Evolutionary conservation across 169 alveolate species (phyloP).

Genomic region (Plasmodium ovale): DNA sequence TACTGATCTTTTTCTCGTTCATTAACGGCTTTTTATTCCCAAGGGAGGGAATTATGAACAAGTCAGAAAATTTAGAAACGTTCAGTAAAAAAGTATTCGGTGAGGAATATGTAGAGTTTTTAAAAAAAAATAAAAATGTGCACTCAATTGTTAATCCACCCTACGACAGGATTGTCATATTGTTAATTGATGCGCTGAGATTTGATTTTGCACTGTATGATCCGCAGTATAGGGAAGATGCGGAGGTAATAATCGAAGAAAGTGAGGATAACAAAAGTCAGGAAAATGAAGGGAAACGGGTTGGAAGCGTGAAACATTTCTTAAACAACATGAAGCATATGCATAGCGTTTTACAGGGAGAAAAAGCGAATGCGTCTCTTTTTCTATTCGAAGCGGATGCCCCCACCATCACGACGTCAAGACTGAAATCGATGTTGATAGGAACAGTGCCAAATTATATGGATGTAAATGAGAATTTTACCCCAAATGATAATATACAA

Average conservation of each 20-base stretch:
- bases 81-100: conserved; percentile 68
- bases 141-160: conserved; percentile 76
- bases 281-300: not conserved
- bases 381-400: conserved; percentile 79
- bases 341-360: conserved; percentile 70
- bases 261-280: not conserved
- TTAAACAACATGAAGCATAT: conserved; percentile 77
- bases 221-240: conserved; percentile 59
- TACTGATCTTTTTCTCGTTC: conserved; percentile 32
- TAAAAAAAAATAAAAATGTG: conserved; percentile 28
- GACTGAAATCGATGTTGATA: conserved; percentile 76
- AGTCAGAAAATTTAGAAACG: conserved; percentile 42
- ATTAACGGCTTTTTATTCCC: conserved; percentile 68
- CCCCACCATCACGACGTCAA: conserved; percentile 81
- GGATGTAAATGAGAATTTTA: conserved; percentile 62
- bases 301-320: conserved; percentile 31
- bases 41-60: conserved; percentile 34
- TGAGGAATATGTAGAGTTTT: conserved; percentile 52
- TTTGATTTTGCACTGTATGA: conserved; percentile 82
- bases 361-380: conserved; percentile 60
- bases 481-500: conserved; percentile 24
- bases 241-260: conserved; percentile 11
- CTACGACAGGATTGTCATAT: conserved; percentile 62
- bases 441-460: conserved; percentile 80
- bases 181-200: conserved; percentile 79